Conservation (phyloP, 2,329 filamentous ascomycete genomes). For the Fusarium continuum region DNA sequence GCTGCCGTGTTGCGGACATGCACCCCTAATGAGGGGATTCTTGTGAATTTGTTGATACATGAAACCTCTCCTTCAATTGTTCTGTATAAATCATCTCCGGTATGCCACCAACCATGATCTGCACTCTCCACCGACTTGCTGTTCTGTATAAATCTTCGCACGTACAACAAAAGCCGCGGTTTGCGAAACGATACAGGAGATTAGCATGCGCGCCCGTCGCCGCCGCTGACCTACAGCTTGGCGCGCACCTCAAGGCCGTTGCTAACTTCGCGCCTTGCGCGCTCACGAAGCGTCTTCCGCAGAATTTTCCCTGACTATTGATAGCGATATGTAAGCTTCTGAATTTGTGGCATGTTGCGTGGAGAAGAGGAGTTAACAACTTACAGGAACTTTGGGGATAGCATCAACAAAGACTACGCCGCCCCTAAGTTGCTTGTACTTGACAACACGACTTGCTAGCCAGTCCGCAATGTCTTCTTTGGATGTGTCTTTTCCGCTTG, state of each 20-base stretch:
- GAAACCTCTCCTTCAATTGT: neutral
- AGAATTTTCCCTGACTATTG: slow-evolving; percentile 73
- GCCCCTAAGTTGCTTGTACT: slow-evolving; percentile 73
- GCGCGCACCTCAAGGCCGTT: slow-evolving; percentile 48
- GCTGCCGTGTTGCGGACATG: neutral
- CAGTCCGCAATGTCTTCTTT: slow-evolving; percentile 66
- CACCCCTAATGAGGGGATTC: neutral
- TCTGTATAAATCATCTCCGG: neutral
- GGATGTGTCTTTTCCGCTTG: slow-evolving; percentile 28
- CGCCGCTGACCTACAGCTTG: slow-evolving; percentile 44
- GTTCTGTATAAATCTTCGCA: slow-evolving; percentile 5
- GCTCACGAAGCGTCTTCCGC: slow-evolving; percentile 66
- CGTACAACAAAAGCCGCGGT: slow-evolving; percentile 18
- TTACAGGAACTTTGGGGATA: slow-evolving; percentile 68
- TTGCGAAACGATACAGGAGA: slow-evolving; percentile 26
- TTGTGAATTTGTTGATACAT: neutral
- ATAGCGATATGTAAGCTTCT: slow-evolving; percentile 16
- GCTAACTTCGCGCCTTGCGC: slow-evolving; percentile 62
- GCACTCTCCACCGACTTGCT: neutral
- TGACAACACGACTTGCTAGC: slow-evolving; percentile 69
- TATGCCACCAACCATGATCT: neutral
- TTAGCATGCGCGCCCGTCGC: slow-evolving; percentile 39
- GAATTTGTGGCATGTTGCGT: neutral
- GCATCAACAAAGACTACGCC: slow-evolving; percentile 73
- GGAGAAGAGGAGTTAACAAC: slow-evolving; percentile 25